Base-by-base conservation (phyloP, 148 eudicot species). In the Mesembryanthemum crystallinum region DNA sequence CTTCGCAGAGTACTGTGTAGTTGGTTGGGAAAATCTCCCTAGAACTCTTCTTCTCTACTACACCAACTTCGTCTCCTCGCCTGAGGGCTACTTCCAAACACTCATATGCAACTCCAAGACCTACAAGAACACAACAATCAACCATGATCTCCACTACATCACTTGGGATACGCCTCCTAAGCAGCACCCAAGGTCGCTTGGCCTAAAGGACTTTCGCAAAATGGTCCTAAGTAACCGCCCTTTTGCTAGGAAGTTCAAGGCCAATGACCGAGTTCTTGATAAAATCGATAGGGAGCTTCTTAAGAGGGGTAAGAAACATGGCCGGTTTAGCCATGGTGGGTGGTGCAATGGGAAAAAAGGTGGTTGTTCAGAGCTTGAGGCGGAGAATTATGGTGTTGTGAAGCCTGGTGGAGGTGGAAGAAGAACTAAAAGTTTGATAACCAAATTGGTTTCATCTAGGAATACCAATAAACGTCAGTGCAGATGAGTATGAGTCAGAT, bases 61-160 rank as follows among this genome's bases (percentile, higher is more conserved):
- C 89, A 90, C 97, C 35, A 94, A 94, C 76, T 94, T 94, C 21
- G 97, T 94, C 9, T 94, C 98, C 23, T 89, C 98, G 0, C 98
- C 98, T 0, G 97, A 94, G 35, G 91, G 92, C 5, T 94, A 94
- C 87, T 94, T 94, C 86, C 98, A 94, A 74, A 94, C 98, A 0
- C 59, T 90, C 2, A 76, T 92, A 59, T 94, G 98, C 89, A 94
- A 92, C 85, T 94, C 97, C 4, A 71, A 85, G 1, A 84, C 79
- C 24, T 92, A 83, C 89, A 89, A 79, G 65, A 92, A 90, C 90
- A 90, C 92, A 4, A 88, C 93, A 8, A 74, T 90, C 45, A 92
- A 92, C 82, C 93, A 92, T 42, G 98, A 94, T 57, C 89, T 94
- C 52, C 97, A 91, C 67, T 92, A 83, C 83, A 90, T 94, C 5